Evolutionary conservation across 163 green algal genomes (phyloP).

Genomic region (Scenedesmus sp.): DNA sequence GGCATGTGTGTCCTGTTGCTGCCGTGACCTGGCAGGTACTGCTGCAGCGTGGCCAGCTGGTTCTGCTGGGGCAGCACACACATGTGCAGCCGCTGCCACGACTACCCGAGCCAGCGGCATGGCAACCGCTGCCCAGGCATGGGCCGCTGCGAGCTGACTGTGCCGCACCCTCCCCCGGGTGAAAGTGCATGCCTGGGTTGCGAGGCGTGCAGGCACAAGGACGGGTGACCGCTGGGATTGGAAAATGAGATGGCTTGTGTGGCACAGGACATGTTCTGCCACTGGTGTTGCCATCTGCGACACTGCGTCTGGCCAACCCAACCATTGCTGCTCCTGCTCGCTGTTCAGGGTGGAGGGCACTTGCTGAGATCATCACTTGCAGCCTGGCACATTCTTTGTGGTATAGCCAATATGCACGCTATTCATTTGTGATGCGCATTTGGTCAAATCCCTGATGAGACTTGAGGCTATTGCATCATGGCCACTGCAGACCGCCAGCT

Average conservation of each 20-base stretch:
- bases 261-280: neutral
- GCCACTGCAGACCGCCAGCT: too few species aligned
- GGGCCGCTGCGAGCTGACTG: neutral
- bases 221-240: neutral
- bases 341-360: too few species aligned
- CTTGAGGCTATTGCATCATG: too few species aligned
- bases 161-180: conserved; percentile 42
- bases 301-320: neutral
- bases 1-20: conserved; percentile 4
- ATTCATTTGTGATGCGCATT: too few species aligned
- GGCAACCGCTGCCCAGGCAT: conserved; percentile 2
- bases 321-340: too few species aligned
- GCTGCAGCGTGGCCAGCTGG: conserved; percentile 66
- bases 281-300: neutral
- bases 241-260: too few species aligned
- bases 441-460: too few species aligned
- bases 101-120: conserved; percentile 12
- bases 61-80: conserved; percentile 74
- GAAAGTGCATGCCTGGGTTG: conserved; percentile 39
- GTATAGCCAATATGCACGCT: too few species aligned
- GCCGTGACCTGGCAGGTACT: conserved; percentile 30
- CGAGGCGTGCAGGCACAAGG: conserved; percentile 21
- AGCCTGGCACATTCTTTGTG: too few species aligned
- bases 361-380: too few species aligned
- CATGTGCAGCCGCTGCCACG: conserved; percentile 56